Base-by-base conservation (phyloP, 805 yeast species). In the Scheffersomyces lignosus region DNA sequence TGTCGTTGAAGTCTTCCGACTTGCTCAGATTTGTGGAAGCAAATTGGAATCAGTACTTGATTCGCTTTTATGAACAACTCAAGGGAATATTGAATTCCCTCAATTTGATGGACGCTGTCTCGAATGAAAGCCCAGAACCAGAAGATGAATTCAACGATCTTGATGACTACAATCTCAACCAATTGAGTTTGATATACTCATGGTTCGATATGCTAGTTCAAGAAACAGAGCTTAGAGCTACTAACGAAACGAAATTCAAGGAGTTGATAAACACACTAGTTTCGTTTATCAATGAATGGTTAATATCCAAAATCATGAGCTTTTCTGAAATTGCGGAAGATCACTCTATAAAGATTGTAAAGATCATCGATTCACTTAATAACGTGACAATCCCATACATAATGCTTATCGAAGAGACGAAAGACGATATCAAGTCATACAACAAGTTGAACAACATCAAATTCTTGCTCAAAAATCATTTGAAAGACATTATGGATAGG, bases 401-500 rank as follows among this genome's bases (percentile, higher is more conserved):
- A 9, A 36, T 45, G 15, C 45, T 36, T 8, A 30, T 50, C 5
- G 42, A 44, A 6, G 49, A 47, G n/a, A 44, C 52, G 8, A 39
- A 42, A 9, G 54, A 49, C 5, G 32, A 40, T 15, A 38, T 59
- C 20, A 49, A 48, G 24, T 51, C 62, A 3, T 51, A 47, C 41
- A 54, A 55, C 40, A 58, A 60, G 38, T 37, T 65, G 27, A 45
- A 49, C 33, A 67, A 66, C 37, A 40, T 59, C n/a, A 45, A 49
- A 29, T 59, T 62, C 37, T 48, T 68, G 32, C 45, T 69, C 34
- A 62, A 52, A 36, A 57, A 52, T 41, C 75, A 69, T 43, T 59
- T 77, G 46, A 66, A 60, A 27, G 71, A 64, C 28, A 77, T 77
- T 29, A 62, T 76, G 58, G 73, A 65, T 13, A 47, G 61, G 33